Percentiles rank a stretch among this genome's conserved stretches.
phyloP scores from a whole-genome alignment of 345 rosid species.

The Salix caprea region DNA sequence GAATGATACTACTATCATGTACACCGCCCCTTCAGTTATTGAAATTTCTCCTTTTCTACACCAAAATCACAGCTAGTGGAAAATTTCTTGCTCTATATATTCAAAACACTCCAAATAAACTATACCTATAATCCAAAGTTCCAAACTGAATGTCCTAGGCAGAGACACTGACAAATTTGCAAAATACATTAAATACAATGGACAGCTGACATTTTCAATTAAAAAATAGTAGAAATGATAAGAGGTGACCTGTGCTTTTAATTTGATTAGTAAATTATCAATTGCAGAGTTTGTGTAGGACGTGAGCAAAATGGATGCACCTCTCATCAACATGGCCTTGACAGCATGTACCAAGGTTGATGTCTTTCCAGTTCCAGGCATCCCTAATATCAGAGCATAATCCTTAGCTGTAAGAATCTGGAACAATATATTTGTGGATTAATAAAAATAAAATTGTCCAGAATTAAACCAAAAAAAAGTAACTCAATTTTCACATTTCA shows the following conservation, averaged over 20 bases:
- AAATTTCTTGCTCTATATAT: background rate
- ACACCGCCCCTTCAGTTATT: background rate
- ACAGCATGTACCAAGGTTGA: slow-evolving; percentile 96
- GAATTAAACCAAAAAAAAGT: background rate
- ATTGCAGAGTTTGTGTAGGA: slow-evolving; percentile 98
- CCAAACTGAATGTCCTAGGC: background rate
- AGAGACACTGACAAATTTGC: background rate
- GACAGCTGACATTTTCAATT: background rate
- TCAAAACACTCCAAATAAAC: background rate
- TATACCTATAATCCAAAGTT: background rate
- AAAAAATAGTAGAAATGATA: slow-evolving; percentile 18
- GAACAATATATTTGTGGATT: slow-evolving; percentile 22
- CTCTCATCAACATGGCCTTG: slow-evolving; percentile 90
- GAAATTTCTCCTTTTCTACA: background rate
- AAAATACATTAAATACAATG: background rate
- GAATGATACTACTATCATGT: background rate
- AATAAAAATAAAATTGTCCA: background rate
- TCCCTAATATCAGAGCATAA: slow-evolving; percentile 89
- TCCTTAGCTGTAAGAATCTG: slow-evolving; percentile 94
- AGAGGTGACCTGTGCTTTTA: slow-evolving; percentile 84
- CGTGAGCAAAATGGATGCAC: slow-evolving; percentile 88
- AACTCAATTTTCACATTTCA: background rate
- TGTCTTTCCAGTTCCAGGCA: slow-evolving; percentile 99
- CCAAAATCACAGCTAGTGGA: background rate
- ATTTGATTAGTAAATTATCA: slow-evolving; percentile 90